Conservation (phyloP, 306 rosid species). For the Lablab purpureus region DNA sequence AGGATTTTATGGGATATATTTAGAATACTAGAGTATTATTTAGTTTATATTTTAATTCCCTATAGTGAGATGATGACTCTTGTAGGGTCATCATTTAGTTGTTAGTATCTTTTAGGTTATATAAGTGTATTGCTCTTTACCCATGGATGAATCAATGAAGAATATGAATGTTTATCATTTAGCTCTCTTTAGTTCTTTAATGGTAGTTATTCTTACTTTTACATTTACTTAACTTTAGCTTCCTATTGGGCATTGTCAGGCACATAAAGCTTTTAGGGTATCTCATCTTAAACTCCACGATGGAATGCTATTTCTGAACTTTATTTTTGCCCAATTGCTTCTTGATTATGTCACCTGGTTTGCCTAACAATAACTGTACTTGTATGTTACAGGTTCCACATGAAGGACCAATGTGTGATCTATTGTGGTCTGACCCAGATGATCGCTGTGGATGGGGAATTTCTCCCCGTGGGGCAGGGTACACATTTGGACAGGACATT, state of each 20-base stretch:
- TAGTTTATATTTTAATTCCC: too few relatives aligned
- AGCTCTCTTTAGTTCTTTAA: too few relatives aligned
- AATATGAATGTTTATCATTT: too few relatives aligned
- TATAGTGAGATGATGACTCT: too few relatives aligned
- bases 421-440: conserved; percentile 98
- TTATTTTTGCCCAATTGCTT: not conserved
- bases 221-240: not conserved
- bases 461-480: conserved; percentile 99
- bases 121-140: too few relatives aligned
- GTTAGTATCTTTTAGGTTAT: too few relatives aligned
- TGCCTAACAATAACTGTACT: conserved; percentile 34
- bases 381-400: conserved; percentile 84
- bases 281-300: not conserved
- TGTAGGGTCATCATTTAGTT: too few relatives aligned
- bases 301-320: not conserved
- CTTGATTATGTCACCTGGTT: conserved; percentile 1
- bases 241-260: not conserved
- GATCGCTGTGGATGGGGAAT: conserved; percentile 99
- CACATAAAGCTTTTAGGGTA: conserved; percentile 11
- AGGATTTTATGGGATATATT: too few relatives aligned
- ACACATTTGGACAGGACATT: conserved; percentile 98
- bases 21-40: too few relatives aligned
- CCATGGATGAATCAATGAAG: too few relatives aligned
- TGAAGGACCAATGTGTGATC: conserved; percentile 99
- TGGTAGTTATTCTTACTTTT: not conserved